Evolutionary conservation across 148 eudicot species (phyloP), one percentile per base, ranked within the genome.

Genomic region (Amaranthus cruentus): DNA sequence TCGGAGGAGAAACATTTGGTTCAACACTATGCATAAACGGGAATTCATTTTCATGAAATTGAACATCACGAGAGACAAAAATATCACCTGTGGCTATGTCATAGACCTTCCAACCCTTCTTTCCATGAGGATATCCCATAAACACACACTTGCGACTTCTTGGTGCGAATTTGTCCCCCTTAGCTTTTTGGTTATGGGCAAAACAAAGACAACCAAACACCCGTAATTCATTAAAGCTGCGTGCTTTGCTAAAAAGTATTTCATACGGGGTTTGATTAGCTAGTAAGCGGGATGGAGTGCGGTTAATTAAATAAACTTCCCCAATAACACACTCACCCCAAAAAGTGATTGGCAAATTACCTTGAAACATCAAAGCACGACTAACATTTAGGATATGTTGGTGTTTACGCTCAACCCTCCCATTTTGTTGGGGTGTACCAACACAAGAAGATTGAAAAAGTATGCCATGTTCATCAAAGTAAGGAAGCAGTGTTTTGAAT

Each of bases 361-460:
- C 54, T n/a, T 57, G 73, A 49, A 75, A 75, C 4, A 47, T 13
- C 0, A 68, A 11, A 1, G 78, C 66, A 11, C 66, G 66, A 10
- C 53, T 18, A 1, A 50, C 65, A 8, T 75, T 50, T 3, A 75
- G 38, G 13, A 75, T 66, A 55, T 46, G 28, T 75, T 38, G 46
- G 6, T 75, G 67, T 21, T 75, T 75, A 3, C 78, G 4, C 43
- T 75, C 73, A 2, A 67, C 60, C 0, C 46, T 8, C 6, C 73
- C 73, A 28, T 75, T 75, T 47, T 67, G 66, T 67, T 76, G 73
- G 0, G 78, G 73, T 0, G 61, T 76, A 4, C 28, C 14, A 4
- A 54, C 42, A 3, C 43, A 11, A 42, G 73, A 56, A 0, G 68
- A 68, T 51, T 76, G 73, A 1, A 21, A 61, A 1, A 53, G 3